Conservation (phyloP, 805 yeast genomes). For the Zygoascus biomembranicola region DNA sequence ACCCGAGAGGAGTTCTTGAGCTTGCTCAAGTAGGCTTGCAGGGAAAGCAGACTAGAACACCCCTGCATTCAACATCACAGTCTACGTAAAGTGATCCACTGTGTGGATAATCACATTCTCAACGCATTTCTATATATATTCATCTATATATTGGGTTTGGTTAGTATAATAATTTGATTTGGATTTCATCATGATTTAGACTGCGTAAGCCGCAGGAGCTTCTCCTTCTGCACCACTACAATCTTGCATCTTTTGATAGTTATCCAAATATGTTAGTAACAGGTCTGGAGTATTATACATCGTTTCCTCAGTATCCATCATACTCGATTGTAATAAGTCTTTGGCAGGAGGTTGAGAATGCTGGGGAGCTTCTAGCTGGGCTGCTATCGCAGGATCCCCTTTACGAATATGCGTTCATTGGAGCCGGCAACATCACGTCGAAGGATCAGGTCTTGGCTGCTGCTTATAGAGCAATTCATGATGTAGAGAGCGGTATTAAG, state of each 20-base stretch:
- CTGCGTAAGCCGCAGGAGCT: neutral
- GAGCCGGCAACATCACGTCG: slow-evolving; percentile 49
- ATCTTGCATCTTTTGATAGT: neutral
- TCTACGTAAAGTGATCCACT: too few species aligned
- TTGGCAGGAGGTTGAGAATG: slow-evolving; percentile 39
- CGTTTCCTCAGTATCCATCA: slow-evolving; percentile 12
- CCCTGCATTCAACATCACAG: too few species aligned
- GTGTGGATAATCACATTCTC: neutral
- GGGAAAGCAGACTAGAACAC: too few species aligned
- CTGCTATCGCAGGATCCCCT: slow-evolving; percentile 38
- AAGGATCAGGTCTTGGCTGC: slow-evolving; percentile 56
- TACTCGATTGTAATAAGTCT: slow-evolving; percentile 33
- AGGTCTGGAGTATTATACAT: neutral
- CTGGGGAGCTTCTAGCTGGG: slow-evolving; percentile 36
- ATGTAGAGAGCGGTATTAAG: slow-evolving; percentile 38
- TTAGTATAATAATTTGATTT: neutral
- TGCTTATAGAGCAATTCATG: slow-evolving; percentile 51
- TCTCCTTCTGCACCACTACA: too few species aligned
- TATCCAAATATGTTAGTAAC: neutral
- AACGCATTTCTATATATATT: neutral
- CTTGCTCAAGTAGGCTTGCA: slow-evolving; percentile 33
- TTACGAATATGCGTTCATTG: slow-evolving; percentile 58
- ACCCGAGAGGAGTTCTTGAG: slow-evolving; percentile 94
- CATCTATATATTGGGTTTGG: neutral
- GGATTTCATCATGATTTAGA: neutral